Conservation (phyloP, 192 early-diverging fungal genomes). For the Gonapodya prolifera region DNA sequence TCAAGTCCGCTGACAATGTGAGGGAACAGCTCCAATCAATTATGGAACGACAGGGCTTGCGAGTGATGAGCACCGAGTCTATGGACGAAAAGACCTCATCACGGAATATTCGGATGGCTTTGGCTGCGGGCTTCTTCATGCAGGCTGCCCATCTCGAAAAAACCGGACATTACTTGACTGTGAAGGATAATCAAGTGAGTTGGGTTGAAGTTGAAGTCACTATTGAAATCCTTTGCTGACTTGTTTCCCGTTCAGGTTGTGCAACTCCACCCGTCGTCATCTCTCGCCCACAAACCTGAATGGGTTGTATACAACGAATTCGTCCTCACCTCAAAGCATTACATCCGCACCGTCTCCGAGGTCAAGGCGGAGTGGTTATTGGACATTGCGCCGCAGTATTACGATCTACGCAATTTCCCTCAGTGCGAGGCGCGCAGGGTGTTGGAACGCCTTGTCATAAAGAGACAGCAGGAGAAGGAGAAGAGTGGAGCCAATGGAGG, state of each 20-base stretch:
- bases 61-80: conserved; percentile 47
- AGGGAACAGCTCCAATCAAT: conserved; percentile 74
- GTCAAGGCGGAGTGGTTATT: conserved; percentile 69
- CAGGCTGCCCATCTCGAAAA: conserved; percentile 89
- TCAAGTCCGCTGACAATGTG: conserved; percentile 88
- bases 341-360: conserved; percentile 86
- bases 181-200: conserved; percentile 89
- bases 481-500: conserved; percentile 17
- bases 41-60: conserved; percentile 60
- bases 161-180: conserved; percentile 72
- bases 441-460: conserved; percentile 54
- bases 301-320: conserved; percentile 99
- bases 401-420: conserved; percentile 67
- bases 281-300: conserved; percentile 82
- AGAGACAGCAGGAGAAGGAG: conserved; percentile 30
- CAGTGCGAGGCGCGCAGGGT: conserved; percentile 80
- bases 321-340: conserved; percentile 90
- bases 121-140: conserved; percentile 95
- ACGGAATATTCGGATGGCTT: conserved; percentile 73
- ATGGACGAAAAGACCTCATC: conserved; percentile 40
- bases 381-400: conserved; percentile 12
- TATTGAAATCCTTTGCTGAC: not conserved
- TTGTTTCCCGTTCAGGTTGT: conserved; percentile 40
- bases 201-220: conserved; percentile 7
- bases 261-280: conserved; percentile 81